Base-by-base conservation (phyloP, 2,329 filamentous ascomycete genomes). In the Paracoccidioides brasiliensis region DNA sequence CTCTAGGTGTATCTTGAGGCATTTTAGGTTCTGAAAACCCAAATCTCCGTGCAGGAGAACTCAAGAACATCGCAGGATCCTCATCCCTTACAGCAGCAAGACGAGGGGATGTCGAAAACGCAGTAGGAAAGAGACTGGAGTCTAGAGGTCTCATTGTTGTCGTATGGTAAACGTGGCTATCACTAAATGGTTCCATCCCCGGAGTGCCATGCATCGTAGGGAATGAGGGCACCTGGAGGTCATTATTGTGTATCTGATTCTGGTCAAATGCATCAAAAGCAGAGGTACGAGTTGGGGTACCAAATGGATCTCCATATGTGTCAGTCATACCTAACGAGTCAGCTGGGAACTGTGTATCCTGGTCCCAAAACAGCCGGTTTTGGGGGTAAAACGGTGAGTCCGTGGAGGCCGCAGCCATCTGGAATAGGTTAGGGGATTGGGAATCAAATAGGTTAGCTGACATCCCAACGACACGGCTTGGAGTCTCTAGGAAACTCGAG, bases 371-470 rank as follows among this genome's bases (percentile, higher is more conserved):
- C 22, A 79, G 65, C 53, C 74, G 72, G 42, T 77, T 71, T 53
- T 82, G 79, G 37, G 80, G 76, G 59, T 79, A 76, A 51, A 77
- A 74, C 32, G 80, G 79, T n/a, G 79, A 80, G 8, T 78, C 76
- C 52, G 76, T 73, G 8, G 78, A 74, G 30, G 76, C 66, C 42
- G 75, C 73, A 30, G 70, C 70, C 58, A 79, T 74, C 44, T 77
- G 76, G 59, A 81, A 78, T 57, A 80, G 69, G 57, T 81, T 78
- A 5, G 79, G 79, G 2, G 80, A 81, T 54, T 80, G 79, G 33
- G 82, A 66, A 56, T 74, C 75, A 62, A 78, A 80, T 30, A 80
- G 72, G 59, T 70, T 66, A 9, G 75, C 73, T 2, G 74, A 76
- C 7, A 67, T 66, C 5, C 72, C 71, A 56, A 76, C 64, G 12